Evolutionary conservation across 2,329 filamentous ascomycete species (phyloP).

Genomic region (Xylariaceae sp.): DNA sequence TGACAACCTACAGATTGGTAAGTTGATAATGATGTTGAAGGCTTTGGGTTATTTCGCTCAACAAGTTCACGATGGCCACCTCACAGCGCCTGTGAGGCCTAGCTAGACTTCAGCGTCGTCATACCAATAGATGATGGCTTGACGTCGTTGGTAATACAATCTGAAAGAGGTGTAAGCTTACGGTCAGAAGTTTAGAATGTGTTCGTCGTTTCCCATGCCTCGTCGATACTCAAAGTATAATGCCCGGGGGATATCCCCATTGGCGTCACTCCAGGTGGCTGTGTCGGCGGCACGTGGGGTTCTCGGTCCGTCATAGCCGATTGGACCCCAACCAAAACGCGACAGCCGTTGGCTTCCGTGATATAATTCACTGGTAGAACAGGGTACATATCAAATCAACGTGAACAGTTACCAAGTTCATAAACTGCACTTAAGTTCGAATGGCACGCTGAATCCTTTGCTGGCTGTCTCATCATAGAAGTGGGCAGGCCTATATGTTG

Average conservation of each 20-base stretch:
- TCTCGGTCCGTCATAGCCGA: constrained; percentile 8
- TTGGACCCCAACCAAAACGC: constrained; percentile 3
- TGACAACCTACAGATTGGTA: too few relatives aligned
- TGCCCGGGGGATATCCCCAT: not conserved
- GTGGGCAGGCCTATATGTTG: not conserved
- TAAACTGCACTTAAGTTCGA: not conserved
- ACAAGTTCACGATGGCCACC: not conserved
- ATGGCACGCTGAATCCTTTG: not conserved
- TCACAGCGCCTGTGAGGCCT: not conserved
- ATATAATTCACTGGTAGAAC: not conserved
- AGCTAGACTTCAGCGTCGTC: not conserved
- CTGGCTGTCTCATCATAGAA: not conserved
- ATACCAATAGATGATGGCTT: constrained; percentile 53
- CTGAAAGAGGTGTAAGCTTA: not conserved
- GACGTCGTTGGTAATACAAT: constrained; percentile 60
- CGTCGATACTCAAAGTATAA: not conserved
- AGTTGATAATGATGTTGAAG: not conserved
- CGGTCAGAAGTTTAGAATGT: constrained; percentile 60
- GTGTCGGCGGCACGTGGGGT: constrained; percentile 5
- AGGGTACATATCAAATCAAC: not conserved
- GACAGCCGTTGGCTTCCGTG: constrained; percentile 1
- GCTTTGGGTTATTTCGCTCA: not conserved
- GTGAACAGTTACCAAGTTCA: not conserved
- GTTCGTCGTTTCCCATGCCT: constrained; percentile 46
- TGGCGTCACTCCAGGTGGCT: not conserved